Base-by-base conservation (phyloP, 495 filamentous ascomycete genomes). In the Pyrenula aspistea region DNA sequence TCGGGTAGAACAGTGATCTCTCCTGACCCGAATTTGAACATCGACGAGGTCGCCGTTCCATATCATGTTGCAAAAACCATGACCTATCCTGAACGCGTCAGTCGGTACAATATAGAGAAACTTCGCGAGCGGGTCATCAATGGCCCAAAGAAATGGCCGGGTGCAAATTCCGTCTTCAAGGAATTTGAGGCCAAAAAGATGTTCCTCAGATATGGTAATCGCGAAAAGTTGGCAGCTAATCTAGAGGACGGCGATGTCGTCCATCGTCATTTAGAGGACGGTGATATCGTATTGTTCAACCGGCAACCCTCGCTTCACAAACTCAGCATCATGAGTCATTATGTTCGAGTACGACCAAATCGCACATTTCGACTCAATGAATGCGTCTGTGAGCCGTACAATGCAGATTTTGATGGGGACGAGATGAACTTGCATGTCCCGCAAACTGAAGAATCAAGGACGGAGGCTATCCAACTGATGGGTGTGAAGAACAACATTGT, bases 401-500 rank as follows among this genome's bases (percentile, higher is more conserved):
- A 98, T 70, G 93, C 93, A 50, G 93, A 98, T 83, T 98, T 98
- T 65, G 93, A 98, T 63, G 93, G 93, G 61, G 93, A 98, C 60
- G 93, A 98, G 69, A 98, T 98, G 93, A 98, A 98, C 63, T 69
- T 98, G 59, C 93, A 98, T 70, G 91, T 98, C 2, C 93, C 93
- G 15, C 93, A 98, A 67, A 98, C 94, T 1, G 93, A 97, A 72
- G 93, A 98, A 71, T 93, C 93, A 12, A 82, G 94, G 53, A 86
- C 91, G 8, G 93, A 98, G 66, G 93, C 93, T 0, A 93, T 95
- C 69, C 88, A 91, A 65, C 71, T 98, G 49, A 98, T 98, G 94
- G 94, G 94, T 52, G 93, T 98, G 1, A 95, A 96, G 70, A 83
- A 97, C 73, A 98, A 98, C 66, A 70, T 98, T 51, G 86, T 83